Evolutionary conservation across 192 early-diverging fungal genomes (phyloP).

Genomic region (Entomortierella lignicola): DNA sequence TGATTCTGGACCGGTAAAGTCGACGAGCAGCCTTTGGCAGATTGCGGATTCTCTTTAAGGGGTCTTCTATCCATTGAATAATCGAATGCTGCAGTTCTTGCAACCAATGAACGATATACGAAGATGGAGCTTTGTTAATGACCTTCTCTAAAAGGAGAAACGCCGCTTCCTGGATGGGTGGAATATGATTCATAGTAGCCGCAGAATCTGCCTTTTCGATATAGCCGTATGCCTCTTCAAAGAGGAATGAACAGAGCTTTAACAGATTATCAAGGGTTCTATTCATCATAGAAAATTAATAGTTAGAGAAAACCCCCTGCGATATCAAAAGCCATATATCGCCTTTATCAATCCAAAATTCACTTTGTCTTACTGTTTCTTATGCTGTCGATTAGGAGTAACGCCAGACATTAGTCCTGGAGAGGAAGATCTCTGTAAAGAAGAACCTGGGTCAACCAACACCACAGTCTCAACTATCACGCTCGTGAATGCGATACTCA

Average conservation of each 20-base stretch:
- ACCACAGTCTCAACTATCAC: constrained; percentile 21
- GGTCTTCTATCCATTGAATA: constrained; percentile 24
- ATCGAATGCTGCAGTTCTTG: constrained; percentile 6
- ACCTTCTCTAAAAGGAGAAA: constrained; percentile 30
- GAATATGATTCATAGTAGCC: not conserved
- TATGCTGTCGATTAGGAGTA: not conserved
- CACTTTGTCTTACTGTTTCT: constrained; percentile 2
- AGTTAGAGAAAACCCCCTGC: not conserved
- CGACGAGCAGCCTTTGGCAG: constrained; percentile 5
- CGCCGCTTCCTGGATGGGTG: constrained; percentile 12
- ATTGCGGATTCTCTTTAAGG: not conserved
- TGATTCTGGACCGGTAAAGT: constrained; percentile 5
- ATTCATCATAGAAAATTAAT: not conserved
- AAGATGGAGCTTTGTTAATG: constrained; percentile 28
- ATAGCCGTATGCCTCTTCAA: constrained; percentile 16
- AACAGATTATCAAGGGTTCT: constrained; percentile 14
- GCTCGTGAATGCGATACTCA: constrained; percentile 20
- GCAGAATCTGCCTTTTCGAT: not conserved
- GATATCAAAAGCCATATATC: no score
- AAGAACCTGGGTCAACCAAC: not conserved
- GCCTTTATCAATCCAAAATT: no score
- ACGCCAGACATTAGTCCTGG: not conserved
- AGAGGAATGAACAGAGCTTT: constrained; percentile 11
- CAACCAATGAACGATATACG: constrained; percentile 12
- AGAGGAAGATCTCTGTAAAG: not conserved